Evolutionary conservation across 139 green algal species (phyloP).

Genomic region (Micractinium sp.): DNA sequence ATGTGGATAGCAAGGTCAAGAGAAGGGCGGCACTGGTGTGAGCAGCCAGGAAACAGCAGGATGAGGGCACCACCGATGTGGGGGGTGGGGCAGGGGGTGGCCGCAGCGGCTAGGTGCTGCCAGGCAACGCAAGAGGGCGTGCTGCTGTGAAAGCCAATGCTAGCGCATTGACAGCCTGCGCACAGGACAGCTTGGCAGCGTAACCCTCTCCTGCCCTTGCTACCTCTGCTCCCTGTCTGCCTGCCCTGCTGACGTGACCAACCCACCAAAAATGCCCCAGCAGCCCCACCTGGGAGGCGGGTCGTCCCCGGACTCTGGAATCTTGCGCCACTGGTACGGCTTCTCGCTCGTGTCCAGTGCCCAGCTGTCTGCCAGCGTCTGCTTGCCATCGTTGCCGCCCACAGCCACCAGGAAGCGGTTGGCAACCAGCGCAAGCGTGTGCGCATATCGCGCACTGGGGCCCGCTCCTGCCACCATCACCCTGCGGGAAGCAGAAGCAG

Average conservation of each 20-base stretch:
- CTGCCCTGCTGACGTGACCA: too few species aligned
- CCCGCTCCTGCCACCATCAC: constrained; percentile 95
- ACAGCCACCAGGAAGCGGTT: constrained; percentile 97
- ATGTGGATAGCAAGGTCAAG: not conserved
- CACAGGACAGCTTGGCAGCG: too few species aligned
- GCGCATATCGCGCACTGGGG: constrained; percentile 94
- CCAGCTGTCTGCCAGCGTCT: constrained; percentile 92
- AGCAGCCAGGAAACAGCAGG: not conserved
- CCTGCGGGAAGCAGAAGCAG: constrained; percentile 49
- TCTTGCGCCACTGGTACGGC: constrained; percentile 96
- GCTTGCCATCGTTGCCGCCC: constrained; percentile 97
- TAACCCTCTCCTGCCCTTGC: too few species aligned
- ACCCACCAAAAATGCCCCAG: too few species aligned
- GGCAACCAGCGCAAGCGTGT: constrained; percentile 95
- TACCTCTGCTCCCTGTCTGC: not conserved
- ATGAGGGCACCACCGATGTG: too few species aligned
- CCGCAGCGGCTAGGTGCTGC: too few species aligned
- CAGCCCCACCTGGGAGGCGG: constrained; percentile 75
- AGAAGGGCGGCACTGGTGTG: not conserved
- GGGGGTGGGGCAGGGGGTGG: too few species aligned
- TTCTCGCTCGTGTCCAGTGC: constrained; percentile 98
- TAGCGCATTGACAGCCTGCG: too few species aligned
- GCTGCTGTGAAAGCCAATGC: too few species aligned
- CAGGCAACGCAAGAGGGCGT: too few species aligned
- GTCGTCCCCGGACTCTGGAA: constrained; percentile 85